Evolutionary conservation across 2,329 filamentous ascomycete species (phyloP).

Genomic region (Ophiocordyceps sinensis): DNA sequence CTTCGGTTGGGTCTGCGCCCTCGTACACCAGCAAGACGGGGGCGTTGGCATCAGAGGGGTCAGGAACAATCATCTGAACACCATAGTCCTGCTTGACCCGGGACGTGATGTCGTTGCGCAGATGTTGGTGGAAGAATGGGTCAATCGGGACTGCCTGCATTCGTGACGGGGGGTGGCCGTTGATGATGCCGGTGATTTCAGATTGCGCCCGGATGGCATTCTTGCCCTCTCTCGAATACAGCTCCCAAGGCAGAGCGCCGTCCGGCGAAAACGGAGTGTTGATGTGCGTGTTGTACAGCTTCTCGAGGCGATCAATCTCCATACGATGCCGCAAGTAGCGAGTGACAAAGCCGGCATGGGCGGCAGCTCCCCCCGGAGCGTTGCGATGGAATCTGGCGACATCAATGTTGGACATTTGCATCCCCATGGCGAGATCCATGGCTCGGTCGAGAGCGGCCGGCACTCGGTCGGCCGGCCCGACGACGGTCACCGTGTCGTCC

Average conservation of each 20-base stretch:
- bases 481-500: slow-evolving; percentile 70
- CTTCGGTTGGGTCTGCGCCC: slow-evolving; percentile 35
- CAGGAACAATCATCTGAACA: slow-evolving; percentile 60
- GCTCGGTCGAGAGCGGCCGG: slow-evolving; percentile 65
- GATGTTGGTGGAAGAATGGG: slow-evolving; percentile 64
- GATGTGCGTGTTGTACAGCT: slow-evolving; percentile 70
- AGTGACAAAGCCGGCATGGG: slow-evolving; percentile 74
- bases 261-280: slow-evolving; percentile 59
- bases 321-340: slow-evolving; percentile 73
- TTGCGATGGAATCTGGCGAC: slow-evolving; percentile 65
- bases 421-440: slow-evolving; percentile 75
- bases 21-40: slow-evolving; percentile 65
- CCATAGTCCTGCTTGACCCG: slow-evolving; percentile 54
- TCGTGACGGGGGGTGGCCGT: slow-evolving; percentile 58
- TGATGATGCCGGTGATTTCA: slow-evolving; percentile 61
- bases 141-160: slow-evolving; percentile 55
- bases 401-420: slow-evolving; percentile 75
- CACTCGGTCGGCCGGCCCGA: slow-evolving; percentile 64
- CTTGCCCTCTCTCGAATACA: slow-evolving; percentile 77
- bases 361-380: slow-evolving; percentile 55
- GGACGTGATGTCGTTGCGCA: slow-evolving; percentile 48
- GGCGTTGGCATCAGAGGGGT: slow-evolving; percentile 40
- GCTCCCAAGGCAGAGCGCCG: slow-evolving; percentile 66
- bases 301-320: slow-evolving; percentile 72
- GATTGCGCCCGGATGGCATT: slow-evolving; percentile 62